Conservation (phyloP, 805 yeast genomes). For the Kodamaea lidongshanica region DNA sequence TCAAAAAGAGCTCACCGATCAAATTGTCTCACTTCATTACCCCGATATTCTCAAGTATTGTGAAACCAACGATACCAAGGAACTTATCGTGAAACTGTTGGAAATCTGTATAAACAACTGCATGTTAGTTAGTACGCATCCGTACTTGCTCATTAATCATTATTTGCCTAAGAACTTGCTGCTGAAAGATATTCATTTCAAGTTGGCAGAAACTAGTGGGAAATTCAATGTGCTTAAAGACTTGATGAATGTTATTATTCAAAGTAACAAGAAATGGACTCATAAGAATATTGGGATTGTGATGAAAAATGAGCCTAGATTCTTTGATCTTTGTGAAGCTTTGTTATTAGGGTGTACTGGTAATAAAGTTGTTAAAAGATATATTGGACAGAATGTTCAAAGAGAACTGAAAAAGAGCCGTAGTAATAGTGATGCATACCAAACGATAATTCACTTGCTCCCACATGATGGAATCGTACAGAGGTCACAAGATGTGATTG, state of each 20-base stretch:
- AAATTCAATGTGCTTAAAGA: conserved; percentile 70
- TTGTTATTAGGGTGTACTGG: conserved; percentile 52
- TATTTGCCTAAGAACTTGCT: conserved; percentile 75
- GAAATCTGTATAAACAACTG: conserved; percentile 70
- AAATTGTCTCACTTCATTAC: conserved; percentile 85
- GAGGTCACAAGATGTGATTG: conserved; percentile 20
- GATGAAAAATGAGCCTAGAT: conserved; percentile 58
- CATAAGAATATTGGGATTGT: conserved; percentile 59
- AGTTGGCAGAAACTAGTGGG: conserved; percentile 74
- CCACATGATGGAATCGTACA: conserved; percentile 13
- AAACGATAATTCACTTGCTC: conserved; percentile 10
- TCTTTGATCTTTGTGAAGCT: conserved; percentile 67
- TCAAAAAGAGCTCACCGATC: conserved; percentile 85
- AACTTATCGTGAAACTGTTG: conserved; percentile 66
- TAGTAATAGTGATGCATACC: conserved; percentile 6
- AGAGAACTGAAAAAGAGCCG: conserved; percentile 33
- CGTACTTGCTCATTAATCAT: conserved; percentile 77
- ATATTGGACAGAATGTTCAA: conserved; percentile 55
- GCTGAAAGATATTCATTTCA: conserved; percentile 62
- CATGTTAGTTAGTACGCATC: conserved; percentile 80
- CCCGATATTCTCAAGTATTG: conserved; percentile 84
- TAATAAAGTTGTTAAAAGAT: conserved; percentile 46
- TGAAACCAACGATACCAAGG: conserved; percentile 48
- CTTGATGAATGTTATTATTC: conserved; percentile 50
- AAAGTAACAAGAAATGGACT: conserved; percentile 19